These are phyloP conservation scores for Xanthoceras sorbifolium DNA, from an alignment of 345 rosid species.

Conservation along the genomic window DNA sequence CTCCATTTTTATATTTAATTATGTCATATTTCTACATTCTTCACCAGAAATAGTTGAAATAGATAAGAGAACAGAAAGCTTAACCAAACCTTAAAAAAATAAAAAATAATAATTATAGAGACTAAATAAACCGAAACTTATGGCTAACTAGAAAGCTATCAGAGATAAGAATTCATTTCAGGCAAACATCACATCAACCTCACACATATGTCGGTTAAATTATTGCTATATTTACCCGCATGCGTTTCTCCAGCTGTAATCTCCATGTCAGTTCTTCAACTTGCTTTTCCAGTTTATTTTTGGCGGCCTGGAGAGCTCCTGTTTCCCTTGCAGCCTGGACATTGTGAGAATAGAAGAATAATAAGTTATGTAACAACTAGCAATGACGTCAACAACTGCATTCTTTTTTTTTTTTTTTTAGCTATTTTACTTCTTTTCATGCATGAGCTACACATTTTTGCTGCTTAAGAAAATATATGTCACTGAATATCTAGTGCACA, in stretches of 20 bases:
- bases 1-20: neutral
- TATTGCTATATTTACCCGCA: constrained; percentile 63
- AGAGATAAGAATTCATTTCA: neutral
- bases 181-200: neutral
- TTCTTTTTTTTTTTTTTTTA: neutral
- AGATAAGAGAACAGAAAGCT: neutral
- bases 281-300: constrained; percentile 95
- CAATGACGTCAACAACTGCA: neutral
- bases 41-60: neutral
- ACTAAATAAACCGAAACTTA: neutral
- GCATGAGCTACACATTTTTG: neutral
- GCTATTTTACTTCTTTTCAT: neutral
- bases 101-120: neutral
- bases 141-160: neutral
- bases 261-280: constrained; percentile 99
- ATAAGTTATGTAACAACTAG: neutral
- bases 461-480: neutral
- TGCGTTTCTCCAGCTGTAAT: constrained; percentile 94
- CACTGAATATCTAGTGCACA: neutral
- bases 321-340: constrained; percentile 97
- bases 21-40: neutral
- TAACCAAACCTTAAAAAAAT: neutral
- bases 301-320: constrained; percentile 99
- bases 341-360: constrained; percentile 15
- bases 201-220: neutral